Conservation (phyloP, 1,284 basidiomycete genomes). For the Cryptococcus sp. region DNA sequence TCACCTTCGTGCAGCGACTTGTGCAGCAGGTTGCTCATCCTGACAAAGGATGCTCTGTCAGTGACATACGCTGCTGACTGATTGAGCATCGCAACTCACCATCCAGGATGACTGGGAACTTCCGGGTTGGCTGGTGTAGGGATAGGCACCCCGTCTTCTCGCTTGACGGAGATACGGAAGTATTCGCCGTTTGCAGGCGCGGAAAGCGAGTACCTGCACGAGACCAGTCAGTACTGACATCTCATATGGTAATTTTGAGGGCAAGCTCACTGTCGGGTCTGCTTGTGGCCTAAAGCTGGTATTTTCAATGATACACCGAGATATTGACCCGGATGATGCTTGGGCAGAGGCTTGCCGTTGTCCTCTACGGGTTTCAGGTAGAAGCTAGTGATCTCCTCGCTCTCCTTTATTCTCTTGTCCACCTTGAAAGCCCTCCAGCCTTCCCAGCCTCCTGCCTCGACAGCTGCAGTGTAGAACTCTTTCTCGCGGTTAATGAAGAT, state of each 20-base stretch:
- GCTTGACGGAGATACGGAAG: conserved; percentile 41
- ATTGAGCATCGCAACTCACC: conserved; percentile 8
- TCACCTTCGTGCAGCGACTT: conserved; percentile 26
- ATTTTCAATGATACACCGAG: conserved; percentile 29
- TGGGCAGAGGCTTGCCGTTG: conserved; percentile 22
- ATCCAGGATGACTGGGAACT: conserved; percentile 20
- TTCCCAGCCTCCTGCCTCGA: conserved; percentile 29
- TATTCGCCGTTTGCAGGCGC: conserved; percentile 30
- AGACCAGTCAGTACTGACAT: neutral
- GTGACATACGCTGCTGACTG: neutral
- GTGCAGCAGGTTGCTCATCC: conserved; percentile 31
- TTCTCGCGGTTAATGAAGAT: conserved; percentile 43
- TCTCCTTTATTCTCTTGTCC: conserved; percentile 29
- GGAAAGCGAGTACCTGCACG: conserved; percentile 34
- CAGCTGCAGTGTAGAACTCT: conserved; percentile 30
- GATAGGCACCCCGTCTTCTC: conserved; percentile 22
- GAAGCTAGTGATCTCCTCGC: conserved; percentile 32
- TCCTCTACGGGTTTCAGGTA: conserved; percentile 34
- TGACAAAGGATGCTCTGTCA: neutral
- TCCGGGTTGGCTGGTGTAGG: conserved; percentile 7
- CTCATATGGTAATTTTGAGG: too few species aligned
- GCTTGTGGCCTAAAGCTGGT: conserved; percentile 23
- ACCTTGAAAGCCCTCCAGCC: conserved; percentile 39
- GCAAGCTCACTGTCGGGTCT: conserved; percentile 25
- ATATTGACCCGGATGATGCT: conserved; percentile 41